These are phyloP conservation scores for Colletotrichum euphorbiae DNA, from an alignment of 2,329 filamentous ascomycete genomes.

Conservation along the genomic window DNA sequence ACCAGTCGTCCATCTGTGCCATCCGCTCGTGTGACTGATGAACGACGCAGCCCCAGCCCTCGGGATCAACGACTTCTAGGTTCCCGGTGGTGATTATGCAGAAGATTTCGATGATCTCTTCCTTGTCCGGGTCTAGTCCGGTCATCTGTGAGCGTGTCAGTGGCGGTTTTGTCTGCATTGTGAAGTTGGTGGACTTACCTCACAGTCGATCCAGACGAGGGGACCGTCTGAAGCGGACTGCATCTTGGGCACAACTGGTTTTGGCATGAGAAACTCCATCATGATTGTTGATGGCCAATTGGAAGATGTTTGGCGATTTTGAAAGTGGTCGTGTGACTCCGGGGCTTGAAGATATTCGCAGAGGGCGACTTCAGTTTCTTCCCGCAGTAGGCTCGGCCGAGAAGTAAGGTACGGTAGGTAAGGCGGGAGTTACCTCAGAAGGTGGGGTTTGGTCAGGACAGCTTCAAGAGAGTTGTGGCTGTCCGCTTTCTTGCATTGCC, in stretches of 20 bases:
- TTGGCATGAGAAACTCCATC: conserved; percentile 36
- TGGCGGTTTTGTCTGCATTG: background rate
- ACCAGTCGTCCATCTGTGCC: conserved; percentile 89
- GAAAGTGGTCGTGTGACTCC: background rate
- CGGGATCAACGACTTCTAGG: conserved; percentile 78
- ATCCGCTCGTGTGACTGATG: conserved; percentile 78
- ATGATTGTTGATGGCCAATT: background rate
- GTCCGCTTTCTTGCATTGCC: conserved; percentile 9
- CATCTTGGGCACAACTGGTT: conserved; percentile 16
- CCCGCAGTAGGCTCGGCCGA: conserved; percentile 6
- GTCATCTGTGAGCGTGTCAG: conserved; percentile 78
- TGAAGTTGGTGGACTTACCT: conserved; percentile 51
- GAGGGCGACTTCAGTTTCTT: conserved; percentile 1
- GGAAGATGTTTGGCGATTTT: background rate
- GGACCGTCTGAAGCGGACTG: conserved; percentile 59
- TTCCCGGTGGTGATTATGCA: conserved; percentile 89
- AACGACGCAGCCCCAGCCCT: conserved; percentile 84
- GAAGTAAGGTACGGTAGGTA: background rate
- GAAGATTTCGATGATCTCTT: conserved; percentile 91
- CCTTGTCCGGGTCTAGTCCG: conserved; percentile 78
- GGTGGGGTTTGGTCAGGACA: conserved; percentile 9
- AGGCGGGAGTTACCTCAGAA: background rate
- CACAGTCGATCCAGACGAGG: conserved; percentile 86
- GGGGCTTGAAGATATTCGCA: conserved; percentile 14
- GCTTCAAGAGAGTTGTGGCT: conserved; percentile 7